phyloP scores from a whole-genome alignment of 192 early-diverging fungal species.

The Lunasporangiospora selenospora region DNA sequence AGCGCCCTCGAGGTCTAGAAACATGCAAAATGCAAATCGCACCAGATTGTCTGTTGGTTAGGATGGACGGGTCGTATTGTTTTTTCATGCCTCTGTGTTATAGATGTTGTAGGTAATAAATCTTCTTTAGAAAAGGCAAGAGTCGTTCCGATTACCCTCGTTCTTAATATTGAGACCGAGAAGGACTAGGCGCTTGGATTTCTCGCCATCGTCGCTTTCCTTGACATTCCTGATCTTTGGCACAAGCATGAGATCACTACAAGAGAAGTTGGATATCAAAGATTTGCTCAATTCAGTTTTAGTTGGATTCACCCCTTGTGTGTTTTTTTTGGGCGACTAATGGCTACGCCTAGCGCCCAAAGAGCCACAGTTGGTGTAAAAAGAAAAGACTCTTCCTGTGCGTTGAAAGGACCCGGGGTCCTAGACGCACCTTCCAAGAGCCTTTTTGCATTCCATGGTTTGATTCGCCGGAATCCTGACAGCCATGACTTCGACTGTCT shows the following conservation, averaged over 20 bases:
- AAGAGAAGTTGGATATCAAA: too few relatives aligned
- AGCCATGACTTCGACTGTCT: constrained; percentile 65
- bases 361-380: too few relatives aligned
- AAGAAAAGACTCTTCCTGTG: too few relatives aligned
- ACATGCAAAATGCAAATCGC: constrained; percentile 8
- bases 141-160: constrained; percentile 18
- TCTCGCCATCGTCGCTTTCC: constrained; percentile 58
- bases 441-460: constrained; percentile 58
- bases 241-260: constrained; percentile 64
- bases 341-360: too few relatives aligned
- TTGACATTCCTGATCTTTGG: constrained; percentile 74
- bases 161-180: constrained; percentile 54
- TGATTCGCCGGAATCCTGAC: constrained; percentile 68
- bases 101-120: constrained; percentile 1
- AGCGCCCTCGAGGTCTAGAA: constrained; percentile 53
- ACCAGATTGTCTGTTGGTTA: background rate
- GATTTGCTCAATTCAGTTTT: too few relatives aligned
- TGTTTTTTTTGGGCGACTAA: too few relatives aligned
- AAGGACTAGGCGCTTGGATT: constrained; percentile 53
- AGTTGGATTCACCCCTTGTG: too few relatives aligned
- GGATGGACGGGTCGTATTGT: background rate
- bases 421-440: constrained; percentile 41
- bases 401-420: constrained; percentile 7
- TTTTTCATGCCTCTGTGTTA: too few relatives aligned
- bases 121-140: background rate